Evolutionary conservation across 192 early-diverging fungal species (phyloP), one percentile per base, ranked within the genome.

Genomic region (Coemansia sp.): DNA sequence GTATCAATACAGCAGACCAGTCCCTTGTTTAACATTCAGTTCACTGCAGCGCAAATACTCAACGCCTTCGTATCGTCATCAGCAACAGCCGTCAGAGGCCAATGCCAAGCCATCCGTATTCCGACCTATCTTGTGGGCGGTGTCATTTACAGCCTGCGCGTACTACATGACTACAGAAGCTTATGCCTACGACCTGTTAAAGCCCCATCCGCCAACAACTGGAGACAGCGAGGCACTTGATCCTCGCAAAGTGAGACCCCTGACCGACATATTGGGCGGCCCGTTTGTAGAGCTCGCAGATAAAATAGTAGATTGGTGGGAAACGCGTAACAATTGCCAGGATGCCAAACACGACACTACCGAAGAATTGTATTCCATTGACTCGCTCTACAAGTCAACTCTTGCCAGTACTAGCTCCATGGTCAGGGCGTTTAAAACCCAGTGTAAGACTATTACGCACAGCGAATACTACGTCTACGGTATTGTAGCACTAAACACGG

Each of bases 91-190:
- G 26, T 11, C 11, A 6, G 52, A 37, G n/a, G 6, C 17, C n/a
- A 19, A n/a, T 7, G 57, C 1, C 35, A 17, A n/a, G 3, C 3
- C 28, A n/a, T 37, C 33, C 17, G 28, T 59, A 32, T 16, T 37
- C 30, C 57, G 57, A 6, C 57, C 57, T 1, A 59, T 38, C 30
- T n/a, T 59, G 57, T 59, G 57, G 57, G 33, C 57, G 7, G 57
- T 11, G 8, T 14, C 35, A 16, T 59, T 59, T 37, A 59, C 57
- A 4, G 57, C 57, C 33, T 59, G 57, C 17, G 30, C 57, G 17
- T 59, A 37, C 57, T 38, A 38, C 17, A 9, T 35, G 16, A 8
- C 30, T 16, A 59, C 8, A 2, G 57, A 59, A 26, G 11, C 33
- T 11, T 3, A 6, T 6, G 30, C 17, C 1, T 32, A 59, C 6